Percentiles rank a stretch among this genome's conserved stretches.
phyloP scores from a whole-genome alignment of 2,329 filamentous ascomycete species.

The Stemphylium beticola region DNA sequence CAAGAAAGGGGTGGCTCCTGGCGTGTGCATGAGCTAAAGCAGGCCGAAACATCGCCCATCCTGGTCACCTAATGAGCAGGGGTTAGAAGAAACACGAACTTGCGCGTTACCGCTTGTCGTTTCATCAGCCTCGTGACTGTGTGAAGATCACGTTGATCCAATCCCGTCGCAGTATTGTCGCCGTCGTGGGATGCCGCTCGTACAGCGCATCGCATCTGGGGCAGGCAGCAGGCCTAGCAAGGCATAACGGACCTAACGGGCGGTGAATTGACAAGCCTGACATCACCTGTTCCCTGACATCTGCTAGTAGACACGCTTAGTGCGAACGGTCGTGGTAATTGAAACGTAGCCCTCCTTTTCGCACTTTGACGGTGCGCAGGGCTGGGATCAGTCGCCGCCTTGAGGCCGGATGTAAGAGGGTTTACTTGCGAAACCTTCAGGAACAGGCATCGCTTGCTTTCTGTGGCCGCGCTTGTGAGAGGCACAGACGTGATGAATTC shows the following conservation, averaged over 20 bases:
- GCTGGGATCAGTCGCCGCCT: constrained; percentile 32
- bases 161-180: constrained; percentile 36
- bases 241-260: constrained; percentile 21
- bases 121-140: constrained; percentile 51
- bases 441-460: constrained; percentile 38
- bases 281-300: constrained; percentile 34
- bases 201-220: constrained; percentile 27
- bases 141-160: constrained; percentile 46
- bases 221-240: constrained; percentile 24
- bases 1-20: constrained; percentile 49
- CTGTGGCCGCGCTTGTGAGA: constrained; percentile 29
- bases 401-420: constrained; percentile 23
- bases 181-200: constrained; percentile 27
- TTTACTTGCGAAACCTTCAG: constrained; percentile 39
- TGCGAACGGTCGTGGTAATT: constrained; percentile 38
- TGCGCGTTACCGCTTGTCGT: constrained; percentile 40
- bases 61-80: constrained; percentile 41
- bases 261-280: constrained; percentile 36
- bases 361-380: constrained; percentile 24
- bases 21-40: constrained; percentile 46
- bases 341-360: constrained; percentile 43
- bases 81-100: constrained; percentile 47
- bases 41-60: constrained; percentile 48
- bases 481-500: constrained; percentile 32
- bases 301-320: constrained; percentile 35